Conservation (phyloP, 2,329 filamentous ascomycete genomes). For the Penicillium sclerotiorum region DNA sequence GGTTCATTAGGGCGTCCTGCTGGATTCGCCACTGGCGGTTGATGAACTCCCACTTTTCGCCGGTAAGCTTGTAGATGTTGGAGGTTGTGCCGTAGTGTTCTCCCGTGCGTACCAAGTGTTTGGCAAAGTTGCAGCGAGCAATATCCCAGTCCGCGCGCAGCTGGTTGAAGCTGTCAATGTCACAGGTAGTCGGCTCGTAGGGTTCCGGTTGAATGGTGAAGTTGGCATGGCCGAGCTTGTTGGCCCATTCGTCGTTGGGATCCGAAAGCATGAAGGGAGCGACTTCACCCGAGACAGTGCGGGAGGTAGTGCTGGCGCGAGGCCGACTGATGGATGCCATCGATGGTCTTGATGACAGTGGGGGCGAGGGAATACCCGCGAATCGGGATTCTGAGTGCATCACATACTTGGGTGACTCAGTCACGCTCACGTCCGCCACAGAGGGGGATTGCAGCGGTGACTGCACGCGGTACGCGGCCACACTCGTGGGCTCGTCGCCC, state of each 20-base stretch:
- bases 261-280: conserved; percentile 66
- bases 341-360: conserved; percentile 76
- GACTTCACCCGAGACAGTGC: conserved; percentile 50
- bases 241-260: conserved; percentile 75
- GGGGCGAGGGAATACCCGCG: conserved; percentile 63
- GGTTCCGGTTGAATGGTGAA: conserved; percentile 84
- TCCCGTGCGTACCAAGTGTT: conserved; percentile 81
- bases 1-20: conserved; percentile 66
- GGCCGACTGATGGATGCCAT: conserved; percentile 69
- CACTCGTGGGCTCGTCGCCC: conserved; percentile 55
- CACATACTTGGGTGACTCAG: conserved; percentile 42
- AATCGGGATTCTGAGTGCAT: conserved; percentile 55
- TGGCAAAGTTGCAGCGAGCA: conserved; percentile 83
- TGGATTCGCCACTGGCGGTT: conserved; percentile 73
- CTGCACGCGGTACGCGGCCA: conserved; percentile 61
- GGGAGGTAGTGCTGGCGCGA: conserved; percentile 48
- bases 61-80: conserved; percentile 81
- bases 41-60: conserved; percentile 84
- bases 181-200: conserved; percentile 67
- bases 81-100: conserved; percentile 91
- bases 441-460: conserved; percentile 87
- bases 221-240: conserved; percentile 86
- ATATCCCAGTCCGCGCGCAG: conserved; percentile 79
- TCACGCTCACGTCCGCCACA: conserved; percentile 64
- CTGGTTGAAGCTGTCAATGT: conserved; percentile 62